Percentiles rank a stretch among this genome's conserved stretches.
These are phyloP conservation scores for Quercus phellos DNA, from an alignment of 331 rosid species.

Conservation along the genomic window DNA sequence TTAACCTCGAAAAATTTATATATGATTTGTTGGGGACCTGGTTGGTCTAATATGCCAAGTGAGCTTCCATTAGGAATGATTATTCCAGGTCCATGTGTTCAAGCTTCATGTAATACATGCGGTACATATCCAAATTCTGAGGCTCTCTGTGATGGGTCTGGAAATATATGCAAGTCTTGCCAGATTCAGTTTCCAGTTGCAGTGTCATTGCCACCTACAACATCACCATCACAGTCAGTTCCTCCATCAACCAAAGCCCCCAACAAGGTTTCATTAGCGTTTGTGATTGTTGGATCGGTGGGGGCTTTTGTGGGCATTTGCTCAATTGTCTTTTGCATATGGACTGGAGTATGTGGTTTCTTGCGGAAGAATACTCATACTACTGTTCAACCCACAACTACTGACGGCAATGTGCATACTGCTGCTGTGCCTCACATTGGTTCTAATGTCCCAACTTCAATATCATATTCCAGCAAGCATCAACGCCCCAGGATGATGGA, in stretches of 20 bases:
- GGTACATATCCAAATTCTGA: constrained; percentile 66
- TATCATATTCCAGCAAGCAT: constrained; percentile 33
- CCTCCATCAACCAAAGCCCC: constrained; percentile 20
- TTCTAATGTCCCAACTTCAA: constrained; percentile 20
- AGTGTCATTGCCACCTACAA: constrained; percentile 33
- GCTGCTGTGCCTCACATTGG: constrained; percentile 11
- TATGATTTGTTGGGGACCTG: constrained; percentile 67
- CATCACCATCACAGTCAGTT: constrained; percentile 2
- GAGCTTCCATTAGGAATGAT: constrained; percentile 44
- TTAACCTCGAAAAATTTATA: constrained; percentile 50
- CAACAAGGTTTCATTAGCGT: constrained; percentile 25
- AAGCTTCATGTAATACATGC: constrained; percentile 39
- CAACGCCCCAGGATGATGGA: constrained; percentile 18
- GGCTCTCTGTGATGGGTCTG: constrained; percentile 51
- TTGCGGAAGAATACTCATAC: not conserved
- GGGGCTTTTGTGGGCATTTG: constrained; percentile 54
- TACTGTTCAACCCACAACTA: constrained; percentile 31
- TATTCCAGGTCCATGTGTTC: constrained; percentile 70
- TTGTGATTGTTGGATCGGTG: constrained; percentile 52
- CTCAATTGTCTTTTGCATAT: constrained; percentile 39
- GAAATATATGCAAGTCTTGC: constrained; percentile 56
- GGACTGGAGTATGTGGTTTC: constrained; percentile 26
- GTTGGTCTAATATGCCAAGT: constrained; percentile 32
- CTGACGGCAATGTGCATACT: constrained; percentile 17
- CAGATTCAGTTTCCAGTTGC: constrained; percentile 49